Evolutionary conservation across 169 alveolate genomes (phyloP), one percentile per base, ranked within the genome.

Genomic region (Cryptosporidium ubiquitum): DNA sequence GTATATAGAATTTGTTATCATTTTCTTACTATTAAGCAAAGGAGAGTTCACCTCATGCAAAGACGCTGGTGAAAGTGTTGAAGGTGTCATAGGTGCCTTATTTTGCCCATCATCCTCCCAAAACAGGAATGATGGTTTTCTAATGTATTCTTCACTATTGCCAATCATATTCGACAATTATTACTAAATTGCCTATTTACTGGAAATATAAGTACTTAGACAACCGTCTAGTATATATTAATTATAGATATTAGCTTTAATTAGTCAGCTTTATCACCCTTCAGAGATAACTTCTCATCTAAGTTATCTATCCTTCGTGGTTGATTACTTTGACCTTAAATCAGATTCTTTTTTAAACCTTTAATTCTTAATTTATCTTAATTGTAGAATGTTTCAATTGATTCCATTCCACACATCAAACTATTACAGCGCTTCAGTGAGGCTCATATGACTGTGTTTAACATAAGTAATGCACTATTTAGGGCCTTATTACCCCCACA

Each of bases 61-160:
- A 26, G 89, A 79, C 55, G 89, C 71, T 9, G 89, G 89, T 5
- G 89, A 79, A 23, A 64, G 69, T 44, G 89, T 79, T 33, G 89
- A 79, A n/a, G 89, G 89, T 40, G 89, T 79, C 40, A 57, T 58
- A 7, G 89, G 75, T 12, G 58, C 33, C 68, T 79, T 79, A 18
- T 58, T 64, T 14, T 79, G 89, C 33, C 79, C 75, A 40, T 79
- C 89, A 40, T 79, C 89, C 18, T 79, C 69, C 89, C 89, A 79
- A 44, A 79, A 79, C 39, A 79, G 37, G 69, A 40, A 79, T 26
- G 89, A 39, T 44, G 71, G 9, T 29, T 64, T 79, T 79, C 89
- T 64, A 49, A 40, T 39, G 23, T 58, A 64, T 40, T 47, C 89
- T 16, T 35, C 89, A 40, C 31, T 61, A 47, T 23, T 79, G 35